Percentiles rank a stretch among this genome's conserved stretches.
phyloP scores from a whole-genome alignment of 2,329 filamentous ascomycete species.

The Colletotrichum caudatum region DNA sequence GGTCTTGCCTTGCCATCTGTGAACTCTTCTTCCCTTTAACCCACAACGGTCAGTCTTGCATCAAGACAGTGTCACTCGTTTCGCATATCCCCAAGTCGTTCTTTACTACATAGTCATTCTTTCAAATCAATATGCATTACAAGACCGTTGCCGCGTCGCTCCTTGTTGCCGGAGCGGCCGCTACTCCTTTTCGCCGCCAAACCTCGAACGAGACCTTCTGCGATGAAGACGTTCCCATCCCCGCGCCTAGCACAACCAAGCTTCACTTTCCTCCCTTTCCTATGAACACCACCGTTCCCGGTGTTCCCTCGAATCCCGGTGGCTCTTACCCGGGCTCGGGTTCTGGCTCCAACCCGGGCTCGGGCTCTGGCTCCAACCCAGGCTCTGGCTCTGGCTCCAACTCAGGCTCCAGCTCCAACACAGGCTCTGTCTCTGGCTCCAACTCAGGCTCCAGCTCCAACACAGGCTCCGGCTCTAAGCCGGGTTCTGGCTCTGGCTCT shows the following conservation, averaged over 20 bases:
- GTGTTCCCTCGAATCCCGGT: constrained; percentile 23
- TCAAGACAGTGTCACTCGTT: constrained; percentile 37
- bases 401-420: constrained; percentile 1
- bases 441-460: not conserved
- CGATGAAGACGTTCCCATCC: constrained; percentile 28
- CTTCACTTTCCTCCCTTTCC: constrained; percentile 27
- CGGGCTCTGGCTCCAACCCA: not conserved
- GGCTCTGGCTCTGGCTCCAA: constrained; percentile 1
- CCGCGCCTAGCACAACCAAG: constrained; percentile 20
- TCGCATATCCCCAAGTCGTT: constrained; percentile 21
- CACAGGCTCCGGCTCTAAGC: not conserved
- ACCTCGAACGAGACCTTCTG: constrained; percentile 37
- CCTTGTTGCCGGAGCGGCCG: constrained; percentile 40
- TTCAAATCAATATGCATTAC: constrained; percentile 35
- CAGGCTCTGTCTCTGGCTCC: constrained; percentile 1
- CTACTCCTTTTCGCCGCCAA: constrained; percentile 34
- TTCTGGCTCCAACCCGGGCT: constrained; percentile 6
- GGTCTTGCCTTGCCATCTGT: not conserved
- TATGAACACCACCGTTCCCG: constrained; percentile 34
- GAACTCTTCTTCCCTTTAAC: not conserved
- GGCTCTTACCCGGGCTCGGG: constrained; percentile 5
- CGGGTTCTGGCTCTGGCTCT: not conserved
- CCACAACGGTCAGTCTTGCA: constrained; percentile 11
- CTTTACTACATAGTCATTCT: constrained; percentile 23
- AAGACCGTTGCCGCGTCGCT: constrained; percentile 34